Base-by-base conservation (phyloP, 192 early-diverging fungal species). In the Polychytrium aggregatum region DNA sequence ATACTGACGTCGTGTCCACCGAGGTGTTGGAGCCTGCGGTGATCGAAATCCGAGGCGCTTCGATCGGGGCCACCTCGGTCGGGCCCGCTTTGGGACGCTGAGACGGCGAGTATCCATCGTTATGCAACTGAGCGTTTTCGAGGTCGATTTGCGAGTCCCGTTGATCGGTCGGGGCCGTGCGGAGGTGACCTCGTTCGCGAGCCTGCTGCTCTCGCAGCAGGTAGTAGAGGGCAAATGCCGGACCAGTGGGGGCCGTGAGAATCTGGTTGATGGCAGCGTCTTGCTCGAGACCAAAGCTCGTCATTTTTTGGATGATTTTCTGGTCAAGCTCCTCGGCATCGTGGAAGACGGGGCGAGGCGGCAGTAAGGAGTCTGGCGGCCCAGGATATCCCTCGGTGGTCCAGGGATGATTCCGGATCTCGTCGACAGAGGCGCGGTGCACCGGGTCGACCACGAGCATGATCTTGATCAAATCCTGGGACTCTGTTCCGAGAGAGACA, bases 381-480 rank as follows among this genome's bases (percentile, higher is more conserved):
- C 34, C 24, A 39, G 71, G 82, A 42, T 82, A 86, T 0, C 85
- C 86, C 48, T 78, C 76, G 60, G 79, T 64, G 11, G 68, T 42
- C 70, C 70, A 77, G 9, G 41, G 49, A 48, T 77, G 67, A 0
- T 50, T 8, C 24, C 44, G 30, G 21, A 77, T 59, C 18, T 70
- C 46, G 14, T 63, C 45, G n/a, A 77, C 16, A 9, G 62, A 64
- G 7, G 62, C 56, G 26, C 74, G 41, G 17, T 59, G 39, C 2
- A 16, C 11, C 2, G 70, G 60, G 29, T 73, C 51, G 0, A 62
- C 63, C 30, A 59, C 55, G 22, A 77, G 46, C 56, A 77, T 72
- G 5, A 29, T 38, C 28, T 46, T 36, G 25, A 77, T 74, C 40
- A 77, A 40, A 35, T 58, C 52, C 0, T 51, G 45, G 41, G 57